These are phyloP conservation scores for Astrothelium macrocarpum DNA, from an alignment of 495 filamentous ascomycete genomes.

Conservation along the genomic window DNA sequence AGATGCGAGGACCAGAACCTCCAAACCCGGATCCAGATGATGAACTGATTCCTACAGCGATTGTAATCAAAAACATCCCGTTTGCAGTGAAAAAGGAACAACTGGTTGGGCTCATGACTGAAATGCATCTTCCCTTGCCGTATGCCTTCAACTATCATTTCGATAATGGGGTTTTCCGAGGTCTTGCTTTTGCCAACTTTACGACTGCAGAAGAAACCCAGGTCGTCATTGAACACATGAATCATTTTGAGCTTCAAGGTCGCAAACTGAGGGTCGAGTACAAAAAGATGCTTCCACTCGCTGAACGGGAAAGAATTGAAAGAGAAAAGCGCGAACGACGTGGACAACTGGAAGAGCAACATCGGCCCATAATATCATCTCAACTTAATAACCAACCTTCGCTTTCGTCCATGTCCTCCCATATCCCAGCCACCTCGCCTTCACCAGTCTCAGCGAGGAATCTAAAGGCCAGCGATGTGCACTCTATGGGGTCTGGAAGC, in stretches of 20 bases:
- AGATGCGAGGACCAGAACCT: conserved; percentile 26
- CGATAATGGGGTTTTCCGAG: conserved; percentile 94
- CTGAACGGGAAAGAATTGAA: conserved; percentile 92
- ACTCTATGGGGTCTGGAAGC: background rate
- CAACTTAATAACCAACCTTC: conserved; percentile 75
- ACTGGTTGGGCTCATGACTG: conserved; percentile 83
- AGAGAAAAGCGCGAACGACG: conserved; percentile 93
- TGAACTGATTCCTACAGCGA: conserved; percentile 93
- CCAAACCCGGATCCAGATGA: conserved; percentile 53
- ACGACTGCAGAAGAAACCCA: conserved; percentile 89
- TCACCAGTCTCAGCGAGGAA: conserved; percentile 56
- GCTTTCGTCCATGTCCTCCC: conserved; percentile 69
- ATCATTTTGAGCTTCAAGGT: conserved; percentile 91
- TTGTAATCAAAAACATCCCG: conserved; percentile 99
- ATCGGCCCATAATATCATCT: conserved; percentile 56
- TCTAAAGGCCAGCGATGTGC: conserved; percentile 51
- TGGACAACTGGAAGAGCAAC: conserved; percentile 94
- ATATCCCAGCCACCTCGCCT: conserved; percentile 59
- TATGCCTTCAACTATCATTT: conserved; percentile 99
- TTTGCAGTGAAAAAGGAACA: conserved; percentile 98
- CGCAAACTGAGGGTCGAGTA: conserved; percentile 93
- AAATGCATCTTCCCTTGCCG: conserved; percentile 78
- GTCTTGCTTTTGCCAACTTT: conserved; percentile 96
- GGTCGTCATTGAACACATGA: conserved; percentile 79
- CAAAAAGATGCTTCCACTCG: conserved; percentile 96